Percentiles rank a stretch among this genome's conserved stretches.
phyloP scores from a whole-genome alignment of 768 basidiomycete species.

The Russula earlei region DNA sequence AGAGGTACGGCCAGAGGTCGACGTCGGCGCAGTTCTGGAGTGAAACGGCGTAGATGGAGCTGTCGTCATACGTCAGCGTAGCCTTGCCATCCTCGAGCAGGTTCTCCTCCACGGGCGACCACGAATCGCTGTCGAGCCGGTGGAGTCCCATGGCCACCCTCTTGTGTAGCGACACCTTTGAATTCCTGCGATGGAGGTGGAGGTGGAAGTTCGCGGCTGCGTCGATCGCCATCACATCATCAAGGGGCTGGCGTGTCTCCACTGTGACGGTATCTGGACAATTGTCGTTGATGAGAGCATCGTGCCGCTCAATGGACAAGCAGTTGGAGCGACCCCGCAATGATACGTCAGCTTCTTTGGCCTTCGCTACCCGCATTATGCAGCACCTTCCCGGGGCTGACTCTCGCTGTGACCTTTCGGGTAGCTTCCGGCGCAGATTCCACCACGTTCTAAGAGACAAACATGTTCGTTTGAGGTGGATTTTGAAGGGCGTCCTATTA shows the following conservation, averaged over 20 bases:
- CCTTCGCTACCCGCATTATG: constrained; percentile 37
- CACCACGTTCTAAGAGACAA: constrained; percentile 37
- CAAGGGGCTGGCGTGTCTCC: constrained; percentile 27
- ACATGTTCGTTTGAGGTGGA: constrained; percentile 41
- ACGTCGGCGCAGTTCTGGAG: constrained; percentile 41
- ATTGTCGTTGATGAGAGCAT: constrained; percentile 32
- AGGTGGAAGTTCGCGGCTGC: constrained; percentile 52
- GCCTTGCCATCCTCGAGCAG: constrained; percentile 40
- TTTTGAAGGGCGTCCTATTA: constrained; percentile 43
- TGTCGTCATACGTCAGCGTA: constrained; percentile 34
- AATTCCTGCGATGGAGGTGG: constrained; percentile 45
- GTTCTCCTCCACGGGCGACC: constrained; percentile 37
- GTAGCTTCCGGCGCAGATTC: constrained; percentile 34
- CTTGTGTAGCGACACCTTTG: constrained; percentile 36
- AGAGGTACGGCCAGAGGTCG: constrained; percentile 55
- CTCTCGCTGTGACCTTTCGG: constrained; percentile 28
- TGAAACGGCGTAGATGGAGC: constrained; percentile 38
- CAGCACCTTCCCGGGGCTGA: constrained; percentile 34
- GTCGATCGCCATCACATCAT: constrained; percentile 35
- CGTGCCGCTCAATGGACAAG: constrained; percentile 37
- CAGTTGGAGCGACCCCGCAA: constrained; percentile 34
- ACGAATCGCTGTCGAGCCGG: constrained; percentile 37
- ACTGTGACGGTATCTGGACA: constrained; percentile 32
- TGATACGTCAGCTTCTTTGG: constrained; percentile 42
- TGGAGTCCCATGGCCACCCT: constrained; percentile 47